Percentiles rank a stretch among this genome's conserved stretches.
phyloP scores from a whole-genome alignment of 2,329 filamentous ascomycete species.

The Exophiala sideris region DNA sequence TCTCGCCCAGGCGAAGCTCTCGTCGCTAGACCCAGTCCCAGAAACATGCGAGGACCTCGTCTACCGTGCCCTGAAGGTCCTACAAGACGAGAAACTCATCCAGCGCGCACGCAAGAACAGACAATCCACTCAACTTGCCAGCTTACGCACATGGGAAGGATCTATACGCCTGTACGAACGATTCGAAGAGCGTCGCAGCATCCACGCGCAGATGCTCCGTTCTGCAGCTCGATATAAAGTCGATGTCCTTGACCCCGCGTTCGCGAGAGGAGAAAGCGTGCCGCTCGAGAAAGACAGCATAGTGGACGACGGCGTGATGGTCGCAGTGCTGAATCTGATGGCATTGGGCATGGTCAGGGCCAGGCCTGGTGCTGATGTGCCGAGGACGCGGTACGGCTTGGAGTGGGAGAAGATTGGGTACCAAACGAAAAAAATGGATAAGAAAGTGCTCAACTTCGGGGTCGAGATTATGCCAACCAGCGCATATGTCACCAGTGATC shows the following conservation, averaged over 20 bases:
- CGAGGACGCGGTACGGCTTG: constrained; percentile 45
- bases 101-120: constrained; percentile 31
- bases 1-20: constrained; percentile 35
- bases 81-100: constrained; percentile 32
- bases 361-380: constrained; percentile 37
- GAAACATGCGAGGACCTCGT: constrained; percentile 33
- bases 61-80: constrained; percentile 38
- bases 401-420: constrained; percentile 43
- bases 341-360: constrained; percentile 36
- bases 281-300: constrained; percentile 32
- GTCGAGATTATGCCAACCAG: constrained; percentile 38
- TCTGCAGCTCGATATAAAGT: constrained; percentile 43
- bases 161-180: constrained; percentile 36
- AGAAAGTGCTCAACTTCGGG: constrained; percentile 40
- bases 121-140: constrained; percentile 35
- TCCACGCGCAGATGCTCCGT: constrained; percentile 40
- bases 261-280: constrained; percentile 29
- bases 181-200: constrained; percentile 41
- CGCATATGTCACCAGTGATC: constrained; percentile 42
- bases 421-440: constrained; percentile 46
- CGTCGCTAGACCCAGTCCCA: constrained; percentile 17
- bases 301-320: constrained; percentile 24
- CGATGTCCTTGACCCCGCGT: constrained; percentile 38
- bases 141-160: constrained; percentile 16
- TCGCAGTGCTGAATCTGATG: constrained; percentile 30